phyloP scores from a whole-genome alignment of 2,329 filamentous ascomycete genomes.

The Parasarocladium wereldwijsianum region DNA sequence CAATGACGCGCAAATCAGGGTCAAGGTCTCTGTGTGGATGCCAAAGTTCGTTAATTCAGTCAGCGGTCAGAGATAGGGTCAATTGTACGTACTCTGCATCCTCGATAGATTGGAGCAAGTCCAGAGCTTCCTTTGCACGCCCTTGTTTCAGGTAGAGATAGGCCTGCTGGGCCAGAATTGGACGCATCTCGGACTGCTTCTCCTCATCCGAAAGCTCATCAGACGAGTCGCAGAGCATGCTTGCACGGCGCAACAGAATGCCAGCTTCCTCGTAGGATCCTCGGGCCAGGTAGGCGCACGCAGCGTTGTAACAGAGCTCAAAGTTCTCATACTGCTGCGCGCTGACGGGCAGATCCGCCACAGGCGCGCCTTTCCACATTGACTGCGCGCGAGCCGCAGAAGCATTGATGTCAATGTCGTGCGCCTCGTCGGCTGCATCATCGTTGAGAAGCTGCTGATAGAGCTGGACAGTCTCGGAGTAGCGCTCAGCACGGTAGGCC shows the following conservation, averaged over 20 bases:
- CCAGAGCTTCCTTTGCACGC: constrained; percentile 48
- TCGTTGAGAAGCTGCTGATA: constrained; percentile 44
- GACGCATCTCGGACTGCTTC: constrained; percentile 57
- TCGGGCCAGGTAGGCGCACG: constrained; percentile 56
- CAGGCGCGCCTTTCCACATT: constrained; percentile 46
- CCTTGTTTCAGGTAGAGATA: constrained; percentile 56
- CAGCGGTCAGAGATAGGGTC: neutral
- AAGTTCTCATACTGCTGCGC: constrained; percentile 56
- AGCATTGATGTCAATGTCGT: constrained; percentile 65
- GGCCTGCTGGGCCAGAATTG: constrained; percentile 63
- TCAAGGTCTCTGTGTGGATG: constrained; percentile 42
- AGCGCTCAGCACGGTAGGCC: constrained; percentile 62
- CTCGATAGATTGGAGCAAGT: constrained; percentile 47
- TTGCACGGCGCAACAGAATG: constrained; percentile 53
- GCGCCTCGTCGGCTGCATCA: constrained; percentile 44
- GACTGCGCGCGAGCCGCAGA: constrained; percentile 58
- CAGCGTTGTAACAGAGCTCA: constrained; percentile 69
- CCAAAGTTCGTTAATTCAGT: neutral
- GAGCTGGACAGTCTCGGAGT: constrained; percentile 47
- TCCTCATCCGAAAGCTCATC: constrained; percentile 63
- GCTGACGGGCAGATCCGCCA: constrained; percentile 26
- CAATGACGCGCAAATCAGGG: constrained; percentile 48
- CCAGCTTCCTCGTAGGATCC: constrained; percentile 51
- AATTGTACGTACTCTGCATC: constrained; percentile 37
- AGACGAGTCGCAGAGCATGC: constrained; percentile 55